Evolutionary conservation across 1,284 basidiomycete genomes (phyloP).

Genomic region (Pyrrhoderma noxium): DNA sequence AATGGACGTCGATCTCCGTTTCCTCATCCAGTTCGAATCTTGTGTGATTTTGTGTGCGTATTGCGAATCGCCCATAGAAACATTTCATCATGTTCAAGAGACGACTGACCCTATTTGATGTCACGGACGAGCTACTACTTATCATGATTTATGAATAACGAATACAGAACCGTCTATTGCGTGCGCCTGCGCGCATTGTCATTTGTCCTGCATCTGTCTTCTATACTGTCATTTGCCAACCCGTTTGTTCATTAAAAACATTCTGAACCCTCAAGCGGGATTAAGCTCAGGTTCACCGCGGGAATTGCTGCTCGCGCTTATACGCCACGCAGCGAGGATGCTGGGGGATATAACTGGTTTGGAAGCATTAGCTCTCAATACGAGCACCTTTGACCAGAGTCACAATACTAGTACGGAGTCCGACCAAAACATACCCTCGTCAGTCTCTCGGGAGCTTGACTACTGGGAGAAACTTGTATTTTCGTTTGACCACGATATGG

Average conservation of each 20-base stretch:
- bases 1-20: neutral
- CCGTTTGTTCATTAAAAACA: neutral
- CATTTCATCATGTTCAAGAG: neutral
- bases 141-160: constrained; percentile 3
- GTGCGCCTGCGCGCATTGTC: neutral
- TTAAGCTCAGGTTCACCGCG: neutral
- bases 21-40: constrained; percentile 13
- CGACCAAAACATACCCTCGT: constrained; percentile 1
- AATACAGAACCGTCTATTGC: constrained; percentile 15
- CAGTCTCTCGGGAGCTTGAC: constrained; percentile 14
- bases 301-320: constrained; percentile 2
- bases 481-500: constrained; percentile 17
- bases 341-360: too few relatives aligned
- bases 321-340: neutral
- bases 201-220: too few relatives aligned
- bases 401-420: neutral
- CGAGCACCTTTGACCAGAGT: neutral
- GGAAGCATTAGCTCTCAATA: too few relatives aligned
- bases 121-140: neutral
- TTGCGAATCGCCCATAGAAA: constrained; percentile 11
- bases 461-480: constrained; percentile 18
- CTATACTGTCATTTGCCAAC: neutral
- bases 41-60: constrained; percentile 16
- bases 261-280: neutral
- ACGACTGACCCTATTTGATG: neutral